Conservation (phyloP, 202 grass and related monocot species). For the Digitaria exilis region DNA sequence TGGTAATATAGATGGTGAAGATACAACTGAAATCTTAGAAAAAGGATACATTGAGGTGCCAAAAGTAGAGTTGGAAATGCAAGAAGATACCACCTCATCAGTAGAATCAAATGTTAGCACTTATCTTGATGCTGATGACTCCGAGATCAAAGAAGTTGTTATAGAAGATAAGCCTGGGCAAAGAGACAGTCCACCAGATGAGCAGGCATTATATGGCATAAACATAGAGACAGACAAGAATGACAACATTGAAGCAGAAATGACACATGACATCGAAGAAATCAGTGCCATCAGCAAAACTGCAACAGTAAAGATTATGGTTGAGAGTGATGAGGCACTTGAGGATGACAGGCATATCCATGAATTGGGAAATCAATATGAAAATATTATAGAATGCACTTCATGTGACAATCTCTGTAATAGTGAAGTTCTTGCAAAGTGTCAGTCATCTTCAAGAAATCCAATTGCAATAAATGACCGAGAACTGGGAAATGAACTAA, state of each 20-base stretch:
- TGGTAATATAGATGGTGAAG: slow-evolving; percentile 30
- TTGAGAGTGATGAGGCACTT: background rate
- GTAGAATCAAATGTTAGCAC: slow-evolving; percentile 33
- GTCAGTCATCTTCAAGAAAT: slow-evolving; percentile 39
- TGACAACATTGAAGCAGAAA: slow-evolving; percentile 9
- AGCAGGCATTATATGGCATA: slow-evolving; percentile 4
- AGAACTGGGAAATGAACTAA: slow-evolving; percentile 36
- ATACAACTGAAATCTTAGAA: slow-evolving; percentile 30
- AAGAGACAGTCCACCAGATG: slow-evolving; percentile 16
- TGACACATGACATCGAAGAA: slow-evolving; percentile 19
- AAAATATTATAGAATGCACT: slow-evolving; percentile 1
- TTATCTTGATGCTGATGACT: slow-evolving; percentile 48
- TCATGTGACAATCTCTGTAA: background rate
- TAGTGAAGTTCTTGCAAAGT: slow-evolving; percentile 20
- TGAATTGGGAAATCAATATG: background rate
- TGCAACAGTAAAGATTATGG: background rate
- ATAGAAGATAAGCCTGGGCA: slow-evolving; percentile 38
- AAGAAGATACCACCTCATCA: slow-evolving; percentile 42
- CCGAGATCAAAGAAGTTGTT: slow-evolving; percentile 49
- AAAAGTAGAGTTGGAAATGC: slow-evolving; percentile 26
- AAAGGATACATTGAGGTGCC: slow-evolving; percentile 27
- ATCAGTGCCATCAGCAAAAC: slow-evolving; percentile 35
- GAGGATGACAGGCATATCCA: slow-evolving; percentile 25
- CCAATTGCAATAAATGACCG: background rate
- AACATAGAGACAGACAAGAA: slow-evolving; percentile 22